Base-by-base conservation (phyloP, 73 alveolate species). In the Stentor coeruleus region DNA sequence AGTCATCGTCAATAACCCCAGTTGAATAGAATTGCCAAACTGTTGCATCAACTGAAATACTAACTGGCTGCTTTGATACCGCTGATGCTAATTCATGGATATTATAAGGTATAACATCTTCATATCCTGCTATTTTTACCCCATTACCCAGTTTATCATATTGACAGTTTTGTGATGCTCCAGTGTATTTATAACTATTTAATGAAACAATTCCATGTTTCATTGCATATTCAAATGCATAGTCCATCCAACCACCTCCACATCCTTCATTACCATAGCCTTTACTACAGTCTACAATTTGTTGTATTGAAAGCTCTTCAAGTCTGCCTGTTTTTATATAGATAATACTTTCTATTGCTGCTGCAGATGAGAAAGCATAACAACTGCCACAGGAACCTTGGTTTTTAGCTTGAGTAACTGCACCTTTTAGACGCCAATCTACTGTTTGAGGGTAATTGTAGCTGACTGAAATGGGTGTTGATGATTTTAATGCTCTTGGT, bases 271-370 rank as follows among this genome's bases (percentile, higher is more conserved):
- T 86, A 4, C 81, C 93, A 36, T 59, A 85, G 41, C 83, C 74
- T 38, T 42, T 58, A 20, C 93, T 87, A 88, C 98, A 96, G 90
- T 96, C 99, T 77, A 94, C 96, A 49, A 92, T 81, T 74, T 91
- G 75, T 86, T 90, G 81, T 72, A 81, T 93, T 37, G 93, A 81
- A 31, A 91, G 41, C 39, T 31, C 77, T 40, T 26, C 59, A 11
- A 39, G 38, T 59, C 37, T 3, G 28, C 88, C 81, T 35, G 89
- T 77, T 49, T 31, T 42, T 74, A 89, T 72, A 11, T 49, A 20
- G 20, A 49, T 49, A 11, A 49, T 49, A 11, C 82, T 14, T 36
- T 86, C 92, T 35, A 83, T 42, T 31, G 88, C 74, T 36, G 76
- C 93, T 2, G 41, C 82, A 35, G 93, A 59, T 11, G 92, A 83